These are phyloP conservation scores for Cetradonia linearis DNA, from an alignment of 495 filamentous ascomycete species.

Conservation along the genomic window DNA sequence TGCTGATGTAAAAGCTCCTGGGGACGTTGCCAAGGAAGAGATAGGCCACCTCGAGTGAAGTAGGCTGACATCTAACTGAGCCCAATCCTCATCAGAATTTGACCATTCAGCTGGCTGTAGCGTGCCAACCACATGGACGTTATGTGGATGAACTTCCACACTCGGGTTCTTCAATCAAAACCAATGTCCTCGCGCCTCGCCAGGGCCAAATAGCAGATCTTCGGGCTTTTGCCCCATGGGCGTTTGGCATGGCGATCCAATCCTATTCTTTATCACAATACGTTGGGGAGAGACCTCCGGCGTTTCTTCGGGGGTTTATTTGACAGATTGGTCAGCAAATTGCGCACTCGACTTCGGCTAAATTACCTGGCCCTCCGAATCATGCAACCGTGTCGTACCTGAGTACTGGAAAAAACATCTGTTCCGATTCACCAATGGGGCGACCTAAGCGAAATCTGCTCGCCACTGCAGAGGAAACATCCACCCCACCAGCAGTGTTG, in stretches of 20 bases:
- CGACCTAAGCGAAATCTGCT: conserved; percentile 64
- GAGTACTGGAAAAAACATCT: not conserved
- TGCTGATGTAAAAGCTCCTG: conserved; percentile 6
- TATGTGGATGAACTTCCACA: no score
- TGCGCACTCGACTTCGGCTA: not conserved
- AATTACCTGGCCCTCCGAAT: not conserved
- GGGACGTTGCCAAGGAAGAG: conserved; percentile 1
- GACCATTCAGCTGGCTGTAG: not conserved
- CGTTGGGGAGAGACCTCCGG: not conserved
- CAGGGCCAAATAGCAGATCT: no score
- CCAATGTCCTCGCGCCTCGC: no score
- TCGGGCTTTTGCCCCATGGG: no score
- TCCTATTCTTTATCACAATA: no score
- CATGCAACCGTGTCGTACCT: not conserved
- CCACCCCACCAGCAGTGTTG: conserved; percentile 61
- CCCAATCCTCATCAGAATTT: not conserved
- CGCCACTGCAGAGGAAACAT: conserved; percentile 63
- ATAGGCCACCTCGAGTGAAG: conserved; percentile 7
- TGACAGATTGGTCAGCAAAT: not conserved
- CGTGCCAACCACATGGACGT: no score
- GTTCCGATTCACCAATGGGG: conserved; percentile 42
- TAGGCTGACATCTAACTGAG: not conserved
- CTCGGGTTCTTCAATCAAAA: no score
- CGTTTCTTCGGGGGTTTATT: not conserved
- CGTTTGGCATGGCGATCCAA: no score